Conservation (phyloP, 2,329 filamentous ascomycete genomes). For the Fusarium equiseti region DNA sequence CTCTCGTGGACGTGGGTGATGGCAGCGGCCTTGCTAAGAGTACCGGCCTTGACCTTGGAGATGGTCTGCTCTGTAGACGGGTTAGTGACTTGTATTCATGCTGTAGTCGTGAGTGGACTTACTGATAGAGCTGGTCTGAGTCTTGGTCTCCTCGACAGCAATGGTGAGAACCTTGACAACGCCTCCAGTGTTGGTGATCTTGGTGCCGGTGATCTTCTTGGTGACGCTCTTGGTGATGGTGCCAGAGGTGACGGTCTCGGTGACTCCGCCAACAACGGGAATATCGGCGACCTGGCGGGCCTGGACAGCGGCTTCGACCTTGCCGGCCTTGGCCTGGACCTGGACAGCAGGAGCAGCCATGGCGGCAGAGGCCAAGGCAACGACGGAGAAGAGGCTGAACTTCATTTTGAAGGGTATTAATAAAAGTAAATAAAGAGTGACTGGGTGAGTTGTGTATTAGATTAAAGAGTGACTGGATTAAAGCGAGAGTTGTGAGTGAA, state of each 20-base stretch:
- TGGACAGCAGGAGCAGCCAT: constrained; percentile 16
- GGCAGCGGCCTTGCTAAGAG: constrained; percentile 20
- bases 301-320: not conserved
- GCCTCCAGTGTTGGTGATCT: constrained; percentile 16
- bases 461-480: constrained; percentile 24
- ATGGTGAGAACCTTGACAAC: constrained; percentile 28
- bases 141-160: constrained; percentile 21
- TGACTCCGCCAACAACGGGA: constrained; percentile 61
- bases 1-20: constrained; percentile 9
- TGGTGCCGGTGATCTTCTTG: constrained; percentile 24
- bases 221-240: constrained; percentile 29
- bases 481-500: constrained; percentile 7
- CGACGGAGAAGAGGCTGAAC: constrained; percentile 29
- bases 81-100: not conserved
- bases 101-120: not conserved
- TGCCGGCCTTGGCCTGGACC: not conserved
- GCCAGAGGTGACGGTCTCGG: not conserved
- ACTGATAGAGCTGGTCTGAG: constrained; percentile 20
- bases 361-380: constrained; percentile 16
- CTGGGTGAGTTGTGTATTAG: constrained; percentile 23
- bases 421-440: constrained; percentile 20
- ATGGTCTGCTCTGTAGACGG: constrained; percentile 3
- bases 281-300: not conserved
- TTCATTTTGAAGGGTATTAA: constrained; percentile 18
- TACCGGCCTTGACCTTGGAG: constrained; percentile 15